Evolutionary conservation across 164 flowering plant species (phyloP).

Genomic region (Vitis rupestris): DNA sequence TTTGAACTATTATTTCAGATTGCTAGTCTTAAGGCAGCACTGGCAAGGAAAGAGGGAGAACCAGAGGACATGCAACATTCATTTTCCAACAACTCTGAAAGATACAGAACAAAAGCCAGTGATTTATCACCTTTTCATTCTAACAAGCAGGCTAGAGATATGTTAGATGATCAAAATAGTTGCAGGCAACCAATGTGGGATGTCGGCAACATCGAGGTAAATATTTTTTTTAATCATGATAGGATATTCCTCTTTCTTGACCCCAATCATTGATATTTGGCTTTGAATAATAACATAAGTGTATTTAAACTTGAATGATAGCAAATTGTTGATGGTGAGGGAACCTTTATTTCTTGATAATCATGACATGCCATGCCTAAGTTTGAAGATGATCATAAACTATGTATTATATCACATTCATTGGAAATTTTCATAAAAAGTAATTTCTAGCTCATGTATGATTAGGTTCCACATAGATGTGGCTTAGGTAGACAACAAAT

Average conservation of each 20-base stretch:
- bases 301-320: background rate
- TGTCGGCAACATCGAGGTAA: constrained; percentile 59
- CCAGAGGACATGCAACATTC: constrained; percentile 18
- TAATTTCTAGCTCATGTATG: too few relatives aligned
- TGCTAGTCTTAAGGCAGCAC: constrained; percentile 64
- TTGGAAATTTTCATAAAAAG: too few relatives aligned
- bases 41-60: constrained; percentile 49
- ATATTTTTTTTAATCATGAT: background rate
- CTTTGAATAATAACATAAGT: too few relatives aligned
- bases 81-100: constrained; percentile 28
- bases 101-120: constrained; percentile 23
- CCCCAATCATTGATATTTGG: background rate
- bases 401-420: too few relatives aligned
- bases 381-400: too few relatives aligned
- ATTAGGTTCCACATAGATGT: too few relatives aligned
- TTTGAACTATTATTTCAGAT: constrained; percentile 28
- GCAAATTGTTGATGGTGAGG: too few relatives aligned
- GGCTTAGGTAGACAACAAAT: too few relatives aligned
- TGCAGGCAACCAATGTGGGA: constrained; percentile 54
- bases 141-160: constrained; percentile 21
- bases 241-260: background rate
- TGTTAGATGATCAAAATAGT: constrained; percentile 19
- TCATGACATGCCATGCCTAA: too few relatives aligned
- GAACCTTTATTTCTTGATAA: too few relatives aligned
- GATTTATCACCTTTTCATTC: constrained; percentile 35